Evolutionary conservation across 169 alveolate genomes (phyloP).

Genomic region (Plasmodium inui): DNA sequence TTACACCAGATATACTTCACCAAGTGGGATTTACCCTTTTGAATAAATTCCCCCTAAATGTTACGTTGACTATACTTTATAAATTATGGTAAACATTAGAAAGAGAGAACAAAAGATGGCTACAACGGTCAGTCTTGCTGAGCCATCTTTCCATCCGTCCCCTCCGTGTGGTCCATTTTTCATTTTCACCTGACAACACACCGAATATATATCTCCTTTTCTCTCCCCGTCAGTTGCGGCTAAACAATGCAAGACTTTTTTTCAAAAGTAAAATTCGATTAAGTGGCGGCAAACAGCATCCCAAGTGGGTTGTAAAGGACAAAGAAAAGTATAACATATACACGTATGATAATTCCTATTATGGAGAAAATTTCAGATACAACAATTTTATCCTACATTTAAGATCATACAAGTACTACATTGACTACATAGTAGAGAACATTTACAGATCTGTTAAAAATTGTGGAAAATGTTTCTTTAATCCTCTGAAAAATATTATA

Average conservation of each 20-base stretch:
- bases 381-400: constrained; percentile 64
- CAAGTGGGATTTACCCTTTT: neutral
- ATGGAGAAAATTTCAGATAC: constrained; percentile 74
- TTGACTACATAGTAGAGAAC: constrained; percentile 77
- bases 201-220: neutral
- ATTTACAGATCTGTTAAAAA: constrained; percentile 46
- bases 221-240: constrained; percentile 53
- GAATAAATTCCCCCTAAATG: neutral
- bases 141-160: neutral
- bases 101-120: neutral
- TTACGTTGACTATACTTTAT: neutral
- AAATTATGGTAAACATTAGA: constrained; percentile 31
- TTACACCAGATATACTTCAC: neutral
- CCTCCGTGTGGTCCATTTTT: constrained; percentile 1
- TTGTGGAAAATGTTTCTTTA: constrained; percentile 66
- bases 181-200: neutral
- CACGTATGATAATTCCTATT: constrained; percentile 72
- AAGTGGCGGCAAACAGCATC: constrained; percentile 75
- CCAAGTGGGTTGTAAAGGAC: constrained; percentile 76
- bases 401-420: constrained; percentile 74
- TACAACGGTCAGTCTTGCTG: neutral
- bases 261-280: constrained; percentile 71
- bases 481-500: constrained; percentile 80
- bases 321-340: constrained; percentile 68
- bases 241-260: constrained; percentile 74